Base-by-base conservation (phyloP, 495 filamentous ascomycete species). In the Hyaloscypha variabilis region DNA sequence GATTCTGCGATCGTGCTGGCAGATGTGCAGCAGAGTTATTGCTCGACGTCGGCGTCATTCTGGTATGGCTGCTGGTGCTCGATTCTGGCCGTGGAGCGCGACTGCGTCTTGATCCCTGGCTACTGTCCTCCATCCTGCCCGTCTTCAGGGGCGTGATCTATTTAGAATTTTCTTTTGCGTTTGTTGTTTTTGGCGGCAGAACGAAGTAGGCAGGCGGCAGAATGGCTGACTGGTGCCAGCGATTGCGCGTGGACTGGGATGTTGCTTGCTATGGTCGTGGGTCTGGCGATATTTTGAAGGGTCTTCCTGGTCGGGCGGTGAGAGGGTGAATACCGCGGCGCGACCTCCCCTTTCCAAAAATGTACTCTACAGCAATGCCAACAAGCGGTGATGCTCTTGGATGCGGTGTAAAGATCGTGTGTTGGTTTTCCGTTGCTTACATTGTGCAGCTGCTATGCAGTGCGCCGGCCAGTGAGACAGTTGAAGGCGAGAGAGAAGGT, bases 21-120 rank as follows among this genome's bases (percentile, higher is more conserved):
- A 69, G 42, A 52, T 65, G 46, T 24, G 58, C 60, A 11, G 67
- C 61, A 1, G 64, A 69, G 52, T 55, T 61, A 54, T 69, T 72
- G 51, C 51, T 53, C 6, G 13, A 24, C 21, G 23, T 53, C 2
- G 51, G 51, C 21, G 51, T 53, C 25, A 53, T 28, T 53, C 51
- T 74, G 36, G 74, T 78, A 62, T 77, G 69, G 28, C 72, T 75
- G 24, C 73, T 77, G 57, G 79, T 75, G 36, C 69, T 70, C 5
- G 73, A 78, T 68, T 76, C 79, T 3, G 77, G 74, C 46, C 78
- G 72, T n/a, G 79, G 80, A 28, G 75, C 39, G 39, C 39, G 39
- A 42, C 39, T 42, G 8, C 39, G 39, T 42, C 39, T 42, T 2
- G 39, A 42, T 42, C 39, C 39, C 17, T 42, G 39, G 39, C 39